A percentile compares a stretch with the other conserved stretches of the same genome.
Conservation (phyloP, 1,139 yeast genomes). For the Kurtzmaniella natalensis region DNA sequence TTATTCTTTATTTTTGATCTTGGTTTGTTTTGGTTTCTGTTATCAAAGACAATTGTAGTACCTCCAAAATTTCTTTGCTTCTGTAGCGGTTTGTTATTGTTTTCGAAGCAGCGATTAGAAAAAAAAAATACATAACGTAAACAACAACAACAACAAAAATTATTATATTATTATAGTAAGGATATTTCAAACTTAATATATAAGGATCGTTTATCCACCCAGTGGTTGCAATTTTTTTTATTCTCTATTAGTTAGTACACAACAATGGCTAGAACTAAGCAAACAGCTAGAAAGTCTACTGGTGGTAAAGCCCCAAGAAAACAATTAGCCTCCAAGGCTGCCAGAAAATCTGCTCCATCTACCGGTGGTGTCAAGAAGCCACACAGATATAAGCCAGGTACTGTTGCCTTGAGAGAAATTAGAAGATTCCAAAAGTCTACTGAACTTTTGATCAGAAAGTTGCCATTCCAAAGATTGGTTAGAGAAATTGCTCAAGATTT, state of each 20-base stretch:
- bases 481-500: constrained; percentile 98
- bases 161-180: too few species aligned
- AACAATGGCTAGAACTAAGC: constrained; percentile 96
- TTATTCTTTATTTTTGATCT: too few species aligned
- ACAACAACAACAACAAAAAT: too few species aligned
- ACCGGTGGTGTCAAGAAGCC: constrained; percentile 99
- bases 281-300: constrained; percentile 97
- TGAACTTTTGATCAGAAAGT: constrained; percentile 93
- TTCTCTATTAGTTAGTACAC: constrained; percentile 9
- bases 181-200: too few species aligned
- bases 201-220: too few species aligned
- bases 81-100: too few species aligned
- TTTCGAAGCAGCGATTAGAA: too few species aligned
- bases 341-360: constrained; percentile 97
- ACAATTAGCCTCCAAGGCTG: constrained; percentile 98
- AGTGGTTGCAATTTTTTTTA: constrained; percentile 4
- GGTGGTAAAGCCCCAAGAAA: constrained; percentile 99
- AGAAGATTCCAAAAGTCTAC: constrained; percentile 99
- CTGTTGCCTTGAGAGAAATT: constrained; percentile 98
- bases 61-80: too few species aligned
- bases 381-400: constrained; percentile 99
- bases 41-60: too few species aligned
- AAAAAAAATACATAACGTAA: too few species aligned
- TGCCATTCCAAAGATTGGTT: constrained; percentile 98
- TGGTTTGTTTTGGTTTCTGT: too few species aligned